Base-by-base conservation (phyloP, 495 filamentous ascomycete genomes). In the Penicillium diatomitis region DNA sequence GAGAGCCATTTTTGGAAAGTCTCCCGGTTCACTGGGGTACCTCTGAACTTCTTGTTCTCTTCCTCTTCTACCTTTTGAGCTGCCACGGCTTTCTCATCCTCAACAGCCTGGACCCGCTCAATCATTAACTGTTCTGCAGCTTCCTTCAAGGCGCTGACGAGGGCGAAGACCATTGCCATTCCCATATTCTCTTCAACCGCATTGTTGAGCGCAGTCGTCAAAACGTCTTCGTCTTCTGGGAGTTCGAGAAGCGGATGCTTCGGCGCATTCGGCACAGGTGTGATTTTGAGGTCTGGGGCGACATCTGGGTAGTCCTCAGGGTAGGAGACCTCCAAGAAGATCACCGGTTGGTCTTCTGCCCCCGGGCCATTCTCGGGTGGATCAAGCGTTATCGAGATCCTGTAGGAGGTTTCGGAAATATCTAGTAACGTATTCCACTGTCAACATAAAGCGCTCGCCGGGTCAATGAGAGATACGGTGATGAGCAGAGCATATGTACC, bases 141-240 rank as follows among this genome's bases (percentile, higher is more conserved):
- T 49, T 99, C 92, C 60, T 96, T 97, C 46, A 99, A 67, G 3
- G 86, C 80, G 36, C 83, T 86, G 32, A 90, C 82, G 11, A 99
- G 71, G 0, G 90, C 88, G 68, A 96, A 99, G 0, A 99, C 76
- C 92, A 99, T 99, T n/a, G 88, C 86, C 81, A 95, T 96, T 32
- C 92, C 92, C 34, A 97, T 63, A 51, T 90, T 97, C 66, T 97
- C 92, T 50, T 86, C 79, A 32, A 96, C 83, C 0, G 81, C 83
- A 3, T 78, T 73, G 38, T 81, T 61, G 10, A 97, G 73, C 3
- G 79, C 72, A 39, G 79, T 69, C 8, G 96, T 78, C 2, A 99
- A 76, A 38, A 64, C 64, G 36, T 76, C 74, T 53, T 85, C 86
- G 70, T 97, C 94, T 27, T 75, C 72, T 50, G 78, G 74, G 46